Evolutionary conservation across 2,329 filamentous ascomycete species (phyloP).

Genomic region (Paradendryphiella salina): DNA sequence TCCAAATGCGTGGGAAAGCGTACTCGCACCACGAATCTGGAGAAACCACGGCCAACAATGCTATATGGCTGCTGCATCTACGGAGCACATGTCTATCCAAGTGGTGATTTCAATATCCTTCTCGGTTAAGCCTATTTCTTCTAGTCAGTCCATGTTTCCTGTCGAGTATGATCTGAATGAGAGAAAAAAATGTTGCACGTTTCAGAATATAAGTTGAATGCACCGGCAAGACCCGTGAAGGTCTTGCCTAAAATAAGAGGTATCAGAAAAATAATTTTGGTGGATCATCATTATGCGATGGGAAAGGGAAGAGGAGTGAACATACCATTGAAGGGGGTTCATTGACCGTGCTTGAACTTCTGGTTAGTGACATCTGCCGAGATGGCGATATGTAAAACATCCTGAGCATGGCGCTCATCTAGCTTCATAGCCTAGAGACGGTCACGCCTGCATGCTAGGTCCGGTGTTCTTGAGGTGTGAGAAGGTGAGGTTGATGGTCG

Average conservation of each 20-base stretch:
- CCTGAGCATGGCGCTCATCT: background rate
- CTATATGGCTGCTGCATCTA: background rate
- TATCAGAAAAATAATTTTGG: conserved; percentile 65
- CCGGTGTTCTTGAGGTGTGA: background rate
- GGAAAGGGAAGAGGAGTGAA: background rate
- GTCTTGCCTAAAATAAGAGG: conserved; percentile 69
- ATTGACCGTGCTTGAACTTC: background rate
- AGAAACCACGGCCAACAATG: background rate
- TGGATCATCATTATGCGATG: conserved; percentile 25
- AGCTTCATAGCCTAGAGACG: conserved; percentile 2
- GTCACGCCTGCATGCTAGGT: background rate
- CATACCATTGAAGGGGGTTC: conserved; percentile 41
- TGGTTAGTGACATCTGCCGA: background rate
- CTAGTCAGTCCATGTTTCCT: conserved; percentile 13
- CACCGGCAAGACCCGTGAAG: conserved; percentile 36
- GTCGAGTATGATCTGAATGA: conserved; percentile 1
- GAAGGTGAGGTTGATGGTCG: conserved; percentile 8
- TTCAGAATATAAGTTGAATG: conserved; percentile 47
- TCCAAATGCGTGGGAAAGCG: background rate
- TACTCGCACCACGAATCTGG: background rate
- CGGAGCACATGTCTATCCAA: background rate
- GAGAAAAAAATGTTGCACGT: conserved; percentile 9
- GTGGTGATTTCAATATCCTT: background rate
- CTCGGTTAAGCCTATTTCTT: background rate
- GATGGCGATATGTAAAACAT: background rate